Conservation (phyloP, 352 stramenopile genomes). For the Saprolegnia diclina region DNA sequence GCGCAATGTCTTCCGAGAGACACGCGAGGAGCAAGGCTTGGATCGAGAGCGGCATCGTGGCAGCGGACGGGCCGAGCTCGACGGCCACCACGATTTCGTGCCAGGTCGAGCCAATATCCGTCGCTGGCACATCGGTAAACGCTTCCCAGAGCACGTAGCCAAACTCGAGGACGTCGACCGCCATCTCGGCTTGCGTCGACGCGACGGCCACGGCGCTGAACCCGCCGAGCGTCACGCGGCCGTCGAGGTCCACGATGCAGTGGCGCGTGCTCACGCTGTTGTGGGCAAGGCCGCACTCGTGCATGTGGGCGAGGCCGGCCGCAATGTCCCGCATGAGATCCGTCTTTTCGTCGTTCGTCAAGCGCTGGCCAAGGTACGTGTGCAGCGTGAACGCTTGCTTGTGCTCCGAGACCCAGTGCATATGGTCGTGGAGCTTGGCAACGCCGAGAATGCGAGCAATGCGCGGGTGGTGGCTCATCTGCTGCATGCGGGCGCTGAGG, state of each 20-base stretch:
- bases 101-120: slow-evolving; percentile 2
- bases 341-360: slow-evolving; percentile 3
- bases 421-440: neutral
- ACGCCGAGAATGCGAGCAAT: neutral
- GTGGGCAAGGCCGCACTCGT: neutral
- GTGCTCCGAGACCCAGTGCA: neutral
- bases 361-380: slow-evolving; percentile 1
- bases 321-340: neutral
- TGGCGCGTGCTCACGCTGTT: slow-evolving; percentile 4
- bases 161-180: neutral
- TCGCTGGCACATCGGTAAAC: neutral
- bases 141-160: neutral
- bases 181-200: neutral
- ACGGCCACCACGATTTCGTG: neutral
- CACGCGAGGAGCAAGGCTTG: neutral
- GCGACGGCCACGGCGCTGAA: neutral
- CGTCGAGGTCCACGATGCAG: slow-evolving; percentile 3
- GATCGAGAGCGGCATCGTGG: neutral
- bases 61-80: neutral
- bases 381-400: neutral
- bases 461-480: slow-evolving; percentile 13
- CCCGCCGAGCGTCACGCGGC: neutral
- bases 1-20: neutral
- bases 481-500: slow-evolving; percentile 1
- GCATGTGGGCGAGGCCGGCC: slow-evolving; percentile 7